Percentiles rank a stretch among this genome's conserved stretches.
These are phyloP conservation scores for Leccinellum albellum DNA, from an alignment of 768 basidiomycete genomes.

Conservation along the genomic window DNA sequence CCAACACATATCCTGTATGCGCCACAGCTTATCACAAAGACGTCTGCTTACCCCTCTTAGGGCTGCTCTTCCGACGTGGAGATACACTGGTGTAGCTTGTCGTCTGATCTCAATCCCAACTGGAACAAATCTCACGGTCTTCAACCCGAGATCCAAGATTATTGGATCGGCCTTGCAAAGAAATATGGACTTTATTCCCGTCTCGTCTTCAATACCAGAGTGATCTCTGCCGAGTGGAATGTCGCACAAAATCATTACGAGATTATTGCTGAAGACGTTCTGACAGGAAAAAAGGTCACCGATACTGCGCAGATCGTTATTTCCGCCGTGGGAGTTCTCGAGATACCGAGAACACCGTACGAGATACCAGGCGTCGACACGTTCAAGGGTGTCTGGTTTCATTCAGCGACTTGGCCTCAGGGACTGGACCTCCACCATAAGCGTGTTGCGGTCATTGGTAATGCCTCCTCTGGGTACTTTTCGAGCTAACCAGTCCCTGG, in stretches of 20 bases:
- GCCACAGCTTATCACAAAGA: neutral
- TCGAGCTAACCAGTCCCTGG: neutral
- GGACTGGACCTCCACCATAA: constrained; percentile 41
- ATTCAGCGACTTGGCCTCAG: constrained; percentile 49
- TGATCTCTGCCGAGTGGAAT: constrained; percentile 47
- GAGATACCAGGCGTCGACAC: constrained; percentile 31
- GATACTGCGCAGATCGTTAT: constrained; percentile 46
- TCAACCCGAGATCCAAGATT: constrained; percentile 41
- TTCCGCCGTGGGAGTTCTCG: constrained; percentile 47
- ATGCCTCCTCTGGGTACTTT: constrained; percentile 58
- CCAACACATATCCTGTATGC: constrained; percentile 27
- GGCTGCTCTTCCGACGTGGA: constrained; percentile 45
- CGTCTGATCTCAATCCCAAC: constrained; percentile 43
- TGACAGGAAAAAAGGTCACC: constrained; percentile 27
- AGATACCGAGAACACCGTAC: constrained; percentile 39
- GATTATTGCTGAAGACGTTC: constrained; percentile 31
- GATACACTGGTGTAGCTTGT: constrained; percentile 45
- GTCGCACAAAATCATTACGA: constrained; percentile 32
- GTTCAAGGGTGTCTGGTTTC: constrained; percentile 51
- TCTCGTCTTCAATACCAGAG: constrained; percentile 42
- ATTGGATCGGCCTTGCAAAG: constrained; percentile 39
- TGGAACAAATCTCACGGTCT: constrained; percentile 42
- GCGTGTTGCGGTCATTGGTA: constrained; percentile 47
- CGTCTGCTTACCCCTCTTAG: constrained; percentile 15
- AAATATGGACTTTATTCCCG: constrained; percentile 42